Evolutionary conservation across 805 yeast species (phyloP).

Genomic region (Candida morakotiae): DNA sequence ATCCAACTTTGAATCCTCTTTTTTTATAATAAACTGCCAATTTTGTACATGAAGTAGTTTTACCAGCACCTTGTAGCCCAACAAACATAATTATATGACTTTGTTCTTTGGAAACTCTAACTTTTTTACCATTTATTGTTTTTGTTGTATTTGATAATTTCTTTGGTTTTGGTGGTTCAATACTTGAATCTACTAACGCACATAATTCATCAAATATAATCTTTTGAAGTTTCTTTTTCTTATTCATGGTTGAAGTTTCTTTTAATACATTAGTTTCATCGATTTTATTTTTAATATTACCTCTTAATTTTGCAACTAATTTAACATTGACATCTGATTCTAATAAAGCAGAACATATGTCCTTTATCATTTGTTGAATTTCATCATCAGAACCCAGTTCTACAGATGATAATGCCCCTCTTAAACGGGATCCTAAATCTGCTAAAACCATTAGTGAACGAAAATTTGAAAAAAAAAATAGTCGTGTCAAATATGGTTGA

Average conservation of each 20-base stretch:
- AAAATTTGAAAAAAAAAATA: constrained; percentile 1
- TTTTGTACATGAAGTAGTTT: constrained; percentile 96
- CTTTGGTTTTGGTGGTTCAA: constrained; percentile 71
- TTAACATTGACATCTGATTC: constrained; percentile 93
- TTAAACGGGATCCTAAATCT: constrained; percentile 40
- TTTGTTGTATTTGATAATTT: constrained; percentile 46
- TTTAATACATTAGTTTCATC: constrained; percentile 46
- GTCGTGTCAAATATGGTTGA: constrained; percentile 5
- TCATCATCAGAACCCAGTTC: constrained; percentile 39
- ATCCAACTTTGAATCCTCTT: constrained; percentile 90
- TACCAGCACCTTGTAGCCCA: constrained; percentile 98
- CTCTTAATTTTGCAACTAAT: constrained; percentile 74
- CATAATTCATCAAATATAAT: constrained; percentile 92
- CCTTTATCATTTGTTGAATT: constrained; percentile 62
- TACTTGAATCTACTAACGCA: constrained; percentile 72
- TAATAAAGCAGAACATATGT: constrained; percentile 81
- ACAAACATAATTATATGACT: constrained; percentile 89
- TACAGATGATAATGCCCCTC: constrained; percentile 40
- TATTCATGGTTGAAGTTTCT: constrained; percentile 50
- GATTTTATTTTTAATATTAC: constrained; percentile 47
- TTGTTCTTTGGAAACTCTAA: constrained; percentile 13
- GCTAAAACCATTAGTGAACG: constrained; percentile 37
- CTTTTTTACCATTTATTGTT: constrained; percentile 25
- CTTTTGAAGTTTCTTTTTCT: constrained; percentile 82
- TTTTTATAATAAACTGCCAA: constrained; percentile 91